Conservation (phyloP, 768 basidiomycete species). For the Polyporus arcularius region DNA sequence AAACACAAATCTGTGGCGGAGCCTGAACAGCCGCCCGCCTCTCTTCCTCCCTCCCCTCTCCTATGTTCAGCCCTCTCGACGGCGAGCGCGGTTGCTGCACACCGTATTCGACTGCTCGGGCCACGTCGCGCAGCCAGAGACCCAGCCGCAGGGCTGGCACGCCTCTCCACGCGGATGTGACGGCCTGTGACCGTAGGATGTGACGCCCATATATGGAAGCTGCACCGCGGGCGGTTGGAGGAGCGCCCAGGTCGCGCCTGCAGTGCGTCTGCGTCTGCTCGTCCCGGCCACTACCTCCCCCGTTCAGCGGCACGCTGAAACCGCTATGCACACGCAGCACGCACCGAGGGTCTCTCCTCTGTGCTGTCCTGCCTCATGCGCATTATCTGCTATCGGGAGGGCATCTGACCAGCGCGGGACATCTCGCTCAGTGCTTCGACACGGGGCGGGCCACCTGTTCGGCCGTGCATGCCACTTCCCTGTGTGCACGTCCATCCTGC, state of each 20-base stretch:
- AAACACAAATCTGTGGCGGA: slow-evolving; percentile 28
- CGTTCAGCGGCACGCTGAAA: not conserved
- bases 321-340: not conserved
- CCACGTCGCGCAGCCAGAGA: not conserved
- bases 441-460: not conserved
- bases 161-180: not conserved
- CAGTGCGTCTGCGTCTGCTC: not conserved
- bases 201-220: slow-evolving; percentile 14
- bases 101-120: not conserved
- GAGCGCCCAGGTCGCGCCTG: not conserved
- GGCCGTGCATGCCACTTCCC: not conserved
- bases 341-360: not conserved
- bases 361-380: not conserved
- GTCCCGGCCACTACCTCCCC: not conserved
- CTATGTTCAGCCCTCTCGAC: not conserved
- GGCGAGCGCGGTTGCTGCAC: not conserved
- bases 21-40: slow-evolving; percentile 19
- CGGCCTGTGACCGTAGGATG: slow-evolving; percentile 14
- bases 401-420: not conserved
- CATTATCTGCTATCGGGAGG: not conserved
- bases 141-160: not conserved
- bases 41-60: not conserved
- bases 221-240: slow-evolving; percentile 6
- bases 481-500: not conserved
- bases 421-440: not conserved